These are phyloP conservation scores for Ajuga reptans DNA, from an alignment of 305 asterid genomes.

Conservation along the genomic window DNA sequence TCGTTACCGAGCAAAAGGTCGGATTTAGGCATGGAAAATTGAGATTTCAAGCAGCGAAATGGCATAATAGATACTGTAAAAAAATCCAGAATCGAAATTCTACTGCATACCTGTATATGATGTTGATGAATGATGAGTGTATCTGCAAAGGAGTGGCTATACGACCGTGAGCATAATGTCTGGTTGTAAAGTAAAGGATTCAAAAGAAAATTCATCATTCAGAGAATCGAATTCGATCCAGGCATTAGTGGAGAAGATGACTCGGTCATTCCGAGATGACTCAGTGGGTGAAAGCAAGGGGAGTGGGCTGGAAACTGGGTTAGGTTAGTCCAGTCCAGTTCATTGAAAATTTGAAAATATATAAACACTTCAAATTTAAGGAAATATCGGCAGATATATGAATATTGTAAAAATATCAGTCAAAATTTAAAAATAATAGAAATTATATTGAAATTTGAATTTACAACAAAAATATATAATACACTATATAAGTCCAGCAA, in stretches of 20 bases:
- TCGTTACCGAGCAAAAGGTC: conserved; percentile 43
- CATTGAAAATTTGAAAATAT: too few relatives aligned
- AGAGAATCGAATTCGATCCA: conserved; percentile 32
- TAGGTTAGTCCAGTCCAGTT: too few relatives aligned
- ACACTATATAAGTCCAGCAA: too few relatives aligned
- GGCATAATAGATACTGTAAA: conserved; percentile 19
- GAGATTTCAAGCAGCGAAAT: conserved; percentile 27
- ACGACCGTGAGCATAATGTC: conserved; percentile 24
- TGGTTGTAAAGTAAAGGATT: conserved; percentile 28
- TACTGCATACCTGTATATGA: conserved; percentile 16
- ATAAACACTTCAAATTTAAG: too few relatives aligned
- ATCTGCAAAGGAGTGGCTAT: conserved; percentile 10
- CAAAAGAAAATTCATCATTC: conserved; percentile 1
- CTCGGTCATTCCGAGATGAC: conserved; percentile 12
- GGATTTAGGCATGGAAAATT: conserved; percentile 33
- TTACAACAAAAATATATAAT: too few relatives aligned
- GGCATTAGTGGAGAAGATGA: conserved; percentile 15
- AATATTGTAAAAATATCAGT: too few relatives aligned
- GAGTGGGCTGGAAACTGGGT: too few relatives aligned
- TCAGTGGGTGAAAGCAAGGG: too few relatives aligned
- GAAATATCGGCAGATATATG: too few relatives aligned
- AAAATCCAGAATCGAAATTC: conserved; percentile 14
- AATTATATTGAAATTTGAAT: too few relatives aligned
- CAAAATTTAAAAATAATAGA: too few relatives aligned
- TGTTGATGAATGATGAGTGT: conserved; percentile 21